phyloP scores from a whole-genome alignment of 2,329 filamentous ascomycete genomes.

The Dothiorella sarmentorum region DNA sequence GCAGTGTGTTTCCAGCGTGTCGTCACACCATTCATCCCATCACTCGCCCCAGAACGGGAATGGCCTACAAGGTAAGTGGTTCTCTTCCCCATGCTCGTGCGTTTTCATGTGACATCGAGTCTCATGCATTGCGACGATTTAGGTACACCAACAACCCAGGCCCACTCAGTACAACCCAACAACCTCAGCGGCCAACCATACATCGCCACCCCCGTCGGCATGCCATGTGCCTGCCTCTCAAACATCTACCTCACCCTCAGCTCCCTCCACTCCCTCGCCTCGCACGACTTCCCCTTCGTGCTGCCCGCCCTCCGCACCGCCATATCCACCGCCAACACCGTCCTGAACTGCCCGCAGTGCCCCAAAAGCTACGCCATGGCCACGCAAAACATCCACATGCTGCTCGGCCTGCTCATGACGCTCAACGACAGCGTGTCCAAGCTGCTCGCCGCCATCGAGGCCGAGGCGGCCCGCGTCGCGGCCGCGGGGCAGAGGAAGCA shows the following conservation, averaged over 20 bases:
- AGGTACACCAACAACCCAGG: neutral
- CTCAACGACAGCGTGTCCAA: constrained; percentile 42
- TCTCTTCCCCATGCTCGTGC: neutral
- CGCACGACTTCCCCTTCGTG: constrained; percentile 39
- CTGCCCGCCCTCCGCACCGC: constrained; percentile 42
- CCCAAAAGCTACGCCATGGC: constrained; percentile 41
- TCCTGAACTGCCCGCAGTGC: constrained; percentile 43
- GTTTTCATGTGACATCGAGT: neutral
- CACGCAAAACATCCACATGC: constrained; percentile 44
- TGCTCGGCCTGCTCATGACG: constrained; percentile 41
- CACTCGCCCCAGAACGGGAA: neutral
- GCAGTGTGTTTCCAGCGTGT: neutral
- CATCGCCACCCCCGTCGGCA: neutral
- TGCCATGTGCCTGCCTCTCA: constrained; percentile 44
- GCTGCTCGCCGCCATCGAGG: constrained; percentile 39
- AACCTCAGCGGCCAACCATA: no score
- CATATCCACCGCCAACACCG: constrained; percentile 36
- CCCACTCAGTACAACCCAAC: neutral
- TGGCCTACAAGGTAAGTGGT: neutral
- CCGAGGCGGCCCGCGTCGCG: constrained; percentile 36
- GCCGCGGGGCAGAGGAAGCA: constrained; percentile 35
- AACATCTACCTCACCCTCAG: constrained; percentile 45
- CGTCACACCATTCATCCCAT: neutral
- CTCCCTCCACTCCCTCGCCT: constrained; percentile 27
- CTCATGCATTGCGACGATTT: neutral